Evolutionary conservation across 2,329 filamentous ascomycete species (phyloP), one percentile per base, ranked within the genome.

Genomic region (Pseudomassariella vexata): DNA sequence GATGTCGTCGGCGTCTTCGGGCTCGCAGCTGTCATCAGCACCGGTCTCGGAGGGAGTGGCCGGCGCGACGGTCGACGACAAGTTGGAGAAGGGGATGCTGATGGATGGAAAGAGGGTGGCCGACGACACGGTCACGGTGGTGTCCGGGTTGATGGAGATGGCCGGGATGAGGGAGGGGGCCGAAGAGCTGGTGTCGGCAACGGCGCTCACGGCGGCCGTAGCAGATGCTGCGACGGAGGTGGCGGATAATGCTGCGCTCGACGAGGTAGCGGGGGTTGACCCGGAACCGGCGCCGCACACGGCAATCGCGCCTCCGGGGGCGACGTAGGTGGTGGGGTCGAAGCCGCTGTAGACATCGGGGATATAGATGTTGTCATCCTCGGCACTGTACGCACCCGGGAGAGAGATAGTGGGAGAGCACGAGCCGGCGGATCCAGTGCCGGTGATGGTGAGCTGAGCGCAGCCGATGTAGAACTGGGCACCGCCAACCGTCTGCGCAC

Each of bases 401-500:
- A 57, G 41, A 6, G 42, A 47, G 30, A 56, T 54, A 11, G 39
- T 45, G 9, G 54, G 54, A 22, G 40, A 45, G 40, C 54, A 57
- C 27, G 30, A 36, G 18, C 41, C 43, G n/a, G n/a, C n/a, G 4
- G 44, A 35, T 19, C 49, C 53, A 0, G 45, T 38, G n/a, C 52
- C 53, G 1, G 50, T 52, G 27, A 57, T 50, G 23, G 46, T 48
- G 22, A 57, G 42, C 19, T 56, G 51, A 8, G 41, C 43, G 30
- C 53, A 57, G n/a, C 54, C 53, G 18, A 56, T 57, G 21, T 56
- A 56, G 28, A 56, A 56, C 38, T 55, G 54, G 7, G 51, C 52
- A 9, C 49, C 51, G 2, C 42, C 50, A 19, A 49, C 22, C 4
- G 39, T 45, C 28, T 50, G 46, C 6, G 52, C 36, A 7, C 38